Evolutionary conservation across 2,329 filamentous ascomycete genomes (phyloP), one percentile per base, ranked within the genome.

Genomic region (Botrytis squamosa): DNA sequence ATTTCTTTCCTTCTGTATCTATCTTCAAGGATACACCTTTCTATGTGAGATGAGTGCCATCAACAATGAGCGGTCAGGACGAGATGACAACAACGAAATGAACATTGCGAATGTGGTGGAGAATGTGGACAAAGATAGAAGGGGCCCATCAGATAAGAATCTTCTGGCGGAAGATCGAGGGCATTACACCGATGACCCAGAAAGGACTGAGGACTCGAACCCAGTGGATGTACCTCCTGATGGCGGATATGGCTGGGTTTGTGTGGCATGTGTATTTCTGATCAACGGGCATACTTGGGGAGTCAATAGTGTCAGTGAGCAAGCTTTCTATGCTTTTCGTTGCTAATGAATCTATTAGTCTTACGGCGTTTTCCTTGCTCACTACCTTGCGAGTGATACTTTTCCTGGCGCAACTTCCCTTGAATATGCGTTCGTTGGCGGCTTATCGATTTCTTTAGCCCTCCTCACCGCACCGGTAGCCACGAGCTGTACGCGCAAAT

Each of bases 361-460:
- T 2, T 92, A 92, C 84, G 93, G 92, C 80, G 90, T 94, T 73
- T 93, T 92, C 76, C 88, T 95, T 22, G 91, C 93, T 25, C 88
- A 94, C 78, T 96, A 95, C 83, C 87, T 95, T 73, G 84, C 86
- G 29, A 87, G 87, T 67, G 84, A 89, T 70, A 85, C 86, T 36
- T 94, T 92, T 76, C 86, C 89, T 0, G 88, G 87, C 22, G 88
- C 91, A 3, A 89, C 88, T 0, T 83, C 87, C 3, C 86, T 95
- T 2, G 86, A 90, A 9, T 95, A 91, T 81, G 93, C 93, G 59
- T 94, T 95, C 80, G 86, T 95, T n/a, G 93, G 93, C 42, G 90
- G 90, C 0, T 84, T 93, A 0, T 91, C 89, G 44, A 88, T 92
- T 62, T 89, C 89, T 1, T 86, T 83, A 82, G 91, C 91, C 2